These are phyloP conservation scores for Jackrogersella minutella DNA, from an alignment of 495 filamentous ascomycete genomes.

Conservation along the genomic window DNA sequence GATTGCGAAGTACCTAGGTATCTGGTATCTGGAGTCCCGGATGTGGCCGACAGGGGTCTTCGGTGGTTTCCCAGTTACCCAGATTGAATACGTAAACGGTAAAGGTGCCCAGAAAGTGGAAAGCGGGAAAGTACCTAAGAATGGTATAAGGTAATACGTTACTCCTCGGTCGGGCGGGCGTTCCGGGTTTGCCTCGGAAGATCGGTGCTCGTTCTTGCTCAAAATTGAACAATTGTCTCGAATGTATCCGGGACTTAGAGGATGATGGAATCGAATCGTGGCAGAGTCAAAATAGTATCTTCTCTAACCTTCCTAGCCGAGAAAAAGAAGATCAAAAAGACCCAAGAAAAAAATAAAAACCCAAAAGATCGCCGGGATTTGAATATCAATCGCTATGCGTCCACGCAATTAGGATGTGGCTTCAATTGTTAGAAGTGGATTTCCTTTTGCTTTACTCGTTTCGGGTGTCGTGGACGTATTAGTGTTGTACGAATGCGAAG, in stretches of 20 bases:
- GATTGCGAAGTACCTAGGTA: neutral
- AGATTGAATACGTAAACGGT: slow-evolving; percentile 1
- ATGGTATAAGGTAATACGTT: slow-evolving; percentile 8
- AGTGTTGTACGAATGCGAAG: slow-evolving; percentile 14
- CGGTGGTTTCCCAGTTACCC: slow-evolving; percentile 21
- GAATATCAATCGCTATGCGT: slow-evolving; percentile 14
- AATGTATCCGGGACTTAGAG: slow-evolving; percentile 14
- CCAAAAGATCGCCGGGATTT: slow-evolving; percentile 8
- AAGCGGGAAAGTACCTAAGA: no score
- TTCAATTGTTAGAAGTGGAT: slow-evolving; percentile 24
- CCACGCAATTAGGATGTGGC: slow-evolving; percentile 32
- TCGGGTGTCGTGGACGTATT: slow-evolving; percentile 10
- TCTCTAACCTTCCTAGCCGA: neutral
- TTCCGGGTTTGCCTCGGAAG: slow-evolving; percentile 35
- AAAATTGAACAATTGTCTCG: slow-evolving; percentile 29
- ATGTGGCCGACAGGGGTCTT: slow-evolving; percentile 29
- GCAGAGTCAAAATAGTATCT: neutral
- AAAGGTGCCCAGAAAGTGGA: no score
- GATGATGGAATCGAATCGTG: slow-evolving; percentile 24
- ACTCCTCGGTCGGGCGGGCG: slow-evolving; percentile 23
- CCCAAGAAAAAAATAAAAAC: slow-evolving; percentile 1
- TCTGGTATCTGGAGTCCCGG: slow-evolving; percentile 16
- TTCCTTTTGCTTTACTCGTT: slow-evolving; percentile 20
- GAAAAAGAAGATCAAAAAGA: neutral
- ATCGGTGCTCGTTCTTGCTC: slow-evolving; percentile 23